Evolutionary conservation across 2,329 filamentous ascomycete genomes (phyloP).

Genomic region (Fusarium scirpi): DNA sequence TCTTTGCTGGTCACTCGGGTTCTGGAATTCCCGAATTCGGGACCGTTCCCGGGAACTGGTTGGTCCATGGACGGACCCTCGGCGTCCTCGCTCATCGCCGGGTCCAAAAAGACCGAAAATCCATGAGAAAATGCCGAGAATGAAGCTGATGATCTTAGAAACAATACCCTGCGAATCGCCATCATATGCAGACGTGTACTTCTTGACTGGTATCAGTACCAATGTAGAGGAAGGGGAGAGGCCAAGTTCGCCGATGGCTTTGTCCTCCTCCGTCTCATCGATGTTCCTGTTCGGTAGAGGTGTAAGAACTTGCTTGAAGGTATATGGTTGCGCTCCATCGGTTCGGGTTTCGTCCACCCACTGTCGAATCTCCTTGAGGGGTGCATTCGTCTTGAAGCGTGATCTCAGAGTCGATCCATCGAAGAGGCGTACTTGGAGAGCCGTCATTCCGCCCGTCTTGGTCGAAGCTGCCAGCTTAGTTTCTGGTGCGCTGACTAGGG

Average conservation of each 20-base stretch:
- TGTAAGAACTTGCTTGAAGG: constrained; percentile 84
- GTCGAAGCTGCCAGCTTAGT: constrained; percentile 49
- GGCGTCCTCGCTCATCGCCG: constrained; percentile 26
- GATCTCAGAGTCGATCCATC: constrained; percentile 84
- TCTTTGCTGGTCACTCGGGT: constrained; percentile 65
- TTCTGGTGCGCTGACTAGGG: constrained; percentile 50
- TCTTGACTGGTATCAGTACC: constrained; percentile 78
- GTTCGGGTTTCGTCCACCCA: constrained; percentile 79
- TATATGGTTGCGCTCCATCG: constrained; percentile 75
- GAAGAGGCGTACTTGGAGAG: constrained; percentile 83
- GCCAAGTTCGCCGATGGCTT: constrained; percentile 75
- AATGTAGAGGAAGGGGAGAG: constrained; percentile 84
- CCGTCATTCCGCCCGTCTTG: constrained; percentile 52
- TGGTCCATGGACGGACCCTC: not conserved
- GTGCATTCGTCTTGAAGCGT: constrained; percentile 74
- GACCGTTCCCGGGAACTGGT: constrained; percentile 41
- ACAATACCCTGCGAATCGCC: constrained; percentile 46
- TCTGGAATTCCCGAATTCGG: constrained; percentile 51
- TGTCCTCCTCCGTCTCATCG: constrained; percentile 78
- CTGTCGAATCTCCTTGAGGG: constrained; percentile 75
- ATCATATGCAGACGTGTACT: constrained; percentile 58
- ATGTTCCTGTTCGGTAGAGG: constrained; percentile 82
- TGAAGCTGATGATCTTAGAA: constrained; percentile 47
- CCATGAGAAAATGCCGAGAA: constrained; percentile 53
- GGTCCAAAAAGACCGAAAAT: constrained; percentile 52